Evolutionary conservation across 1,284 basidiomycete genomes (phyloP), one percentile per base, ranked within the genome.

Genomic region (Ceratobasidium sp.): DNA sequence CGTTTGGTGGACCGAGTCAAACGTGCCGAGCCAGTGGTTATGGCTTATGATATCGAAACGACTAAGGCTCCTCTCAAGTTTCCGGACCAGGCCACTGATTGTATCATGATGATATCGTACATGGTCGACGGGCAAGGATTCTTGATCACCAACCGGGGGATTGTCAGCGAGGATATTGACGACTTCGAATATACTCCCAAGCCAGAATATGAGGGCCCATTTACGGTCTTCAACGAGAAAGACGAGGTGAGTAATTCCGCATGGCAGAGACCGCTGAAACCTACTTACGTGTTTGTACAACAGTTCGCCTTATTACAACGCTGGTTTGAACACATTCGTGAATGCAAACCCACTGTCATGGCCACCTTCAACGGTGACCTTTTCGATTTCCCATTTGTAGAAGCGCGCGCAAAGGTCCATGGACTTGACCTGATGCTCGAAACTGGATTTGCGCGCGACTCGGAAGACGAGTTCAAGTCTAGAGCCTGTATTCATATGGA

Each of bases 61-160:
- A 97, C 97, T 0, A 99, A 99, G 86, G 95, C 96, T 66, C 98
- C 98, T 15, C 92, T 99, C 84, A 99, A 99, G 86, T 99, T 99
- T 84, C 98, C 98, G 0, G 98, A 99, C 87, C 94, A 96, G 82
- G 92, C 93, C 13, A 93, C 95, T 26, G 98, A 99, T 87, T 97
- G 98, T 84, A 96, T 99, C 83, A 99, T 99, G 97, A 99, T 99
- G 98, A 99, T 99, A 81, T 99, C 98, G 60, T 98, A 97, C 86
- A 98, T 98, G 96, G 88, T 98, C 49, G 96, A 98, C 84, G 96
- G 96, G 0, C 95, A 99, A 84, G 98, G 98, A 0, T 99, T 94
- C 83, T 90, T 99, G 80, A 99, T 99, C 85, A 99, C 97, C 26
- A 99, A 99, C 83, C 91, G 98, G 66, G 97, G 99, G 82, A 98